Base-by-base conservation (phyloP, 805 yeast species). In the Candida arabinofermentans region DNA sequence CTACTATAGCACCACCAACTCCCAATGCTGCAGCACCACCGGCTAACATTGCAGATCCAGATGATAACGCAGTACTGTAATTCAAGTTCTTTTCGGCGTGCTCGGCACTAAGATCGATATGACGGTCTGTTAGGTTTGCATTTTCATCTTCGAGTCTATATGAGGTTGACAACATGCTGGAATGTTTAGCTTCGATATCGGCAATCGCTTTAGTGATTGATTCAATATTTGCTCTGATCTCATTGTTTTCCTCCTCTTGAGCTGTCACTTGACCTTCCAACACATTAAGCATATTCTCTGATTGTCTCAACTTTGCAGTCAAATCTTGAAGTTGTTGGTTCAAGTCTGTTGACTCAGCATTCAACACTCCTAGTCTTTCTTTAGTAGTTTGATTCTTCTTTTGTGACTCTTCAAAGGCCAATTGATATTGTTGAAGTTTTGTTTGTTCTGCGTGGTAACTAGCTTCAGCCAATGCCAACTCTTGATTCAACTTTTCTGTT, bases 381-480 rank as follows among this genome's bases (percentile, higher is more conserved):
- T 83, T 86, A 53, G 85, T 65, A 3, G 74, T 57, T 13, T 76
- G 69, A 49, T 84, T 86, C 51, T 77, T 75, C 55, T 77, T 75
- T 63, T 86, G 90, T n/a, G 83, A 73, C 37, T 74, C 76, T 41
- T 83, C 86, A 35, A 83, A 69, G 16, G 74, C 72, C 4, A 71
- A 58, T 52, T 83, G 85, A 39, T 81, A 66, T 34, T 75, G 76
- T 49, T 77, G 79, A 48, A 83, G 69, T 48, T 83, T 79, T 0
- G 78, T 60, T 45, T 86, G 85, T 36, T 83, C 72, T 5, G 85
- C 79, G 59, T 86, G 83, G 54, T 76, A 75, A 52, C 77, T 83
- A 9, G 95, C 95, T 59, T 89, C 96, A 2, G 85, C 75, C 33
- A 86, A 72, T 0, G 87, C 76, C 1, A 86, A 70, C 53, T 87